These are phyloP conservation scores for Antitrichia curtipendula DNA, from an alignment of 225 moss, liverwort and hornwort genomes.

Conservation along the genomic window DNA sequence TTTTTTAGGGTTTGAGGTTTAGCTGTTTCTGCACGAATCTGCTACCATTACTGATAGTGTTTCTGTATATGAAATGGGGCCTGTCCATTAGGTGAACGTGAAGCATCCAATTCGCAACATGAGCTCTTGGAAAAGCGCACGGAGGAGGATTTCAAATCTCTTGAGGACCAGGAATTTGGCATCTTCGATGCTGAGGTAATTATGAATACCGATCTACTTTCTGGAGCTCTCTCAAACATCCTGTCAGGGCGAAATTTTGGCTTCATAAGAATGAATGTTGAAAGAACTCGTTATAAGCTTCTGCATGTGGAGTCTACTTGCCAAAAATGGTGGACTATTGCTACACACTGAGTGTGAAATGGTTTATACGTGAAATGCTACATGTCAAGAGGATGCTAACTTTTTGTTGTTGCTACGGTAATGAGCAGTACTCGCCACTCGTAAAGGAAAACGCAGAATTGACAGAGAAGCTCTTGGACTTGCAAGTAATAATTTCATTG, in stretches of 20 bases:
- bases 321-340: not conserved
- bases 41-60: not conserved
- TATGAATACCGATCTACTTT: not conserved
- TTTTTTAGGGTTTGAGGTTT: not conserved
- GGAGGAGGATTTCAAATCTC: not conserved
- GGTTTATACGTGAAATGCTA: not conserved
- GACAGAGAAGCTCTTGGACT: slow-evolving; percentile 2
- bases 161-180: slow-evolving; percentile 1
- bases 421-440: not conserved
- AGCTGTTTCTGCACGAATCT: not conserved
- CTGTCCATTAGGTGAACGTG: not conserved
- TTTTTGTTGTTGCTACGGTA: not conserved
- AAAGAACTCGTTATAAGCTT: not conserved
- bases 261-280: not conserved
- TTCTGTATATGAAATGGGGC: not conserved
- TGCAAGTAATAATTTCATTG: not conserved
- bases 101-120: not conserved
- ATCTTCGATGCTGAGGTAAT: slow-evolving; percentile 23
- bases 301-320: not conserved
- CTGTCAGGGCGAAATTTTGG: not conserved
- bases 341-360: not conserved
- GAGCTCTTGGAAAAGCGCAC: slow-evolving; percentile 1
- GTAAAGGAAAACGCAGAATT: not conserved
- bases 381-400: not conserved
- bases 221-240: not conserved